Conservation (phyloP, 306 rosid species). For the Begonia loranthoides region DNA sequence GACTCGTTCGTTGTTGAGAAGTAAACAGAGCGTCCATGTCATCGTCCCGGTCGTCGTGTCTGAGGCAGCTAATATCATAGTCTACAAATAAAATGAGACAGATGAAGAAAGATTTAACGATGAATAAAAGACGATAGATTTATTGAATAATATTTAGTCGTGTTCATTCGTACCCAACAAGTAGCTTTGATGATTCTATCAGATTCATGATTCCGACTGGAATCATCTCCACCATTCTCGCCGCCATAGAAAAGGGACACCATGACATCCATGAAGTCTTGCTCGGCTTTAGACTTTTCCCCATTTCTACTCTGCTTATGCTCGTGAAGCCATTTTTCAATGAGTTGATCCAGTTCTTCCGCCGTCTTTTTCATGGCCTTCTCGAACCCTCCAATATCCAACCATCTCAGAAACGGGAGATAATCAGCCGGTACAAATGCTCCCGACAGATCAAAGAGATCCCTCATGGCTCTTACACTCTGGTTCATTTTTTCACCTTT, state of each 20-base stretch:
- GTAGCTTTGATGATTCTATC: conserved; percentile 15
- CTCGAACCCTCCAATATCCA: conserved; percentile 25
- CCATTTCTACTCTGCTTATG: conserved; percentile 7
- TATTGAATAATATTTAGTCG: not conserved
- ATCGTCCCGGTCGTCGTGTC: conserved; percentile 5
- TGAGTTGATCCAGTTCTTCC: not conserved
- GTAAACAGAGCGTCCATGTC: conserved; percentile 12
- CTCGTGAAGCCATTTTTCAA: conserved; percentile 11
- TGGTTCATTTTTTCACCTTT: not conserved
- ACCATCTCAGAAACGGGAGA: conserved; percentile 12
- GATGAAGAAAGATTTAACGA: not conserved
- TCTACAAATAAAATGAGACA: not conserved
- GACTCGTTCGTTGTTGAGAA: conserved; percentile 2
- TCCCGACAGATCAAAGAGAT: conserved; percentile 3
- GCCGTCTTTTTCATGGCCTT: conserved; percentile 17
- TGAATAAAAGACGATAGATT: not conserved
- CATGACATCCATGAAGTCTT: conserved; percentile 20
- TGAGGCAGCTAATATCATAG: conserved; percentile 4
- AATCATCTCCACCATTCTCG: not conserved
- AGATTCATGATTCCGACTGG: not conserved
- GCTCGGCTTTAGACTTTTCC: not conserved
- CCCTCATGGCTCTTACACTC: not conserved
- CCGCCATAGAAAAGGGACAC: not conserved
- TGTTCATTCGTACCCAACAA: conserved; percentile 10
- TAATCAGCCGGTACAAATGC: conserved; percentile 10